Base-by-base conservation (phyloP, 805 yeast genomes). In the Lipomyces chichibuensis region DNA sequence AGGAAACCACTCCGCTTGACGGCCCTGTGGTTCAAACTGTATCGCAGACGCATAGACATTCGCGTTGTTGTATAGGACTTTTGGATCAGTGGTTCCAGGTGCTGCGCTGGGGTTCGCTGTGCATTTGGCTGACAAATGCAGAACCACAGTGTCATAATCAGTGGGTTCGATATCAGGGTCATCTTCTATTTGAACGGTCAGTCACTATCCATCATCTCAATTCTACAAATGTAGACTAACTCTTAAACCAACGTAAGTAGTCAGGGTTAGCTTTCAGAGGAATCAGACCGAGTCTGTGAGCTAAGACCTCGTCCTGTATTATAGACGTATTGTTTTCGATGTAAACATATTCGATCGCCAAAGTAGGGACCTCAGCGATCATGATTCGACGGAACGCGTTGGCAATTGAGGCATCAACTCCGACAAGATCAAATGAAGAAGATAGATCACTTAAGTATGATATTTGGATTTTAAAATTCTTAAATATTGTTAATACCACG, bases 311-410 rank as follows among this genome's bases (percentile, higher is more conserved):
- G 78, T 95, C 99, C 78, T 93, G 98, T 71, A 95, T 91, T 59
- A 95, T 97, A 0, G 97, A 91, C 1, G 99, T 95, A 79, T 95
- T 95, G 83, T 92, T 94, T 81, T 90, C 90, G 67, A 95, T 85
- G 77, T 88, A 92, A 20, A 95, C 92, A 69, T 91, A 87, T 79
- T 95, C 99, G 27, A 97, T 90, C 17, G 99, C 98, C 58, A 94
- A 96, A 1, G 95, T 85, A 25, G 99, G 99, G 53, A 95, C 97
- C 77, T 95, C 99, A 0, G 98, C 86, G 64, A 95, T 88, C 98
- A 95, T 93, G 74, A 95, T 90, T 76, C 99, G 89, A 77, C 99
- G 88, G 80, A 94, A 92, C 0, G 99, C 98, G 81, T 95, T 95
- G 57, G 98, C 93, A 65, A 95, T 82, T 13, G 98, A 91, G 1